Percentiles rank a stretch among this genome's conserved stretches.
Evolutionary conservation across 1,284 basidiomycete species (phyloP).

Genomic region (Nidula niveotomentosa): DNA sequence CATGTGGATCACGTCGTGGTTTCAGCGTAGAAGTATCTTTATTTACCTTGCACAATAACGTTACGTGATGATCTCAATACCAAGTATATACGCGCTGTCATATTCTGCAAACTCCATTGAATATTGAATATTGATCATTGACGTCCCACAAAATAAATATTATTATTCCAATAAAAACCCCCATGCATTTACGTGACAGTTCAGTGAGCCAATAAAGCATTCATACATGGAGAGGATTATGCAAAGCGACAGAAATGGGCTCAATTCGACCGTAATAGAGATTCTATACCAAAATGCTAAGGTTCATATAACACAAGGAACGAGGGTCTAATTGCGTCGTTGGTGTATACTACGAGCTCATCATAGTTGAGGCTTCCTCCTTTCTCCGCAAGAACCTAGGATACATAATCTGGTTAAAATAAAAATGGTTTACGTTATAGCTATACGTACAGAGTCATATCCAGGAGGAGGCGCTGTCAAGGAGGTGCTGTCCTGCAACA

Average conservation of each 20-base stretch:
- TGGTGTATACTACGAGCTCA: conserved; percentile 62
- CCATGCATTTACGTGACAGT: background rate
- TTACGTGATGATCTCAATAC: background rate
- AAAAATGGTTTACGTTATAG: background rate
- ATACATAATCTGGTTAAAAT: background rate
- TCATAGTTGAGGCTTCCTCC: conserved; percentile 63
- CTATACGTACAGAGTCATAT: conserved; percentile 53
- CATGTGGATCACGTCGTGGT: too few relatives aligned
- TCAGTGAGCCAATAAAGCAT: background rate
- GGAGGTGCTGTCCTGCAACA: conserved; percentile 51
- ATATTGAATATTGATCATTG: too few relatives aligned
- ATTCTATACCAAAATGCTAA: conserved; percentile 13
- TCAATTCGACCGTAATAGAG: background rate
- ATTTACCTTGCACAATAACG: background rate
- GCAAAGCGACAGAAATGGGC: background rate
- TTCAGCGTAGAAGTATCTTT: background rate
- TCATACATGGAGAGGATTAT: background rate
- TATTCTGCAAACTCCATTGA: background rate
- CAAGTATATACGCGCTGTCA: background rate
- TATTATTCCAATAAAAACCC: background rate
- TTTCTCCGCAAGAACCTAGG: conserved; percentile 57
- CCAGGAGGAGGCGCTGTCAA: conserved; percentile 55
- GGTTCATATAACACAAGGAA: conserved; percentile 62
- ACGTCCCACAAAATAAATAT: too few relatives aligned
- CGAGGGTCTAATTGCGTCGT: conserved; percentile 65